Evolutionary conservation across 2,329 filamentous ascomycete species (phyloP), one percentile per base, ranked within the genome.

Genomic region (Hymenoscyphus salicellus): DNA sequence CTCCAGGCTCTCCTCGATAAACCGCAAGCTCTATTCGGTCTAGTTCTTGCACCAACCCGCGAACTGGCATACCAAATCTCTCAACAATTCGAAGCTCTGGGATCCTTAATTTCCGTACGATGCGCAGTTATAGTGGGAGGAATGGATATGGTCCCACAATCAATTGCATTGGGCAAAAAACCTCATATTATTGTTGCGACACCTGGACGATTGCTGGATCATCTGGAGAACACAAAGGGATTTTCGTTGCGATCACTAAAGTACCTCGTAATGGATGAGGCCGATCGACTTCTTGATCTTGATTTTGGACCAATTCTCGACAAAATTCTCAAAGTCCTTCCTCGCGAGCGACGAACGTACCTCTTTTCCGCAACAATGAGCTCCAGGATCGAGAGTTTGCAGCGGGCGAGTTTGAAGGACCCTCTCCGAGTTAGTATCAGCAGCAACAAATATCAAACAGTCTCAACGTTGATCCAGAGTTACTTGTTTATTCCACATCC

Each of bases 351-450:
- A 46, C 85, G 88, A 49, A 98, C 95, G 0, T 95, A 89, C 74
- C 88, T 99, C 52, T 98, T 97, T 82, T 95, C 90, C 3, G 94
- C 95, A 1, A 99, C 95, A 14, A 94, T 98, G 84, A 93, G 88
- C 72, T 93, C 89, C 66, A 97, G 97, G 77, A 90, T 99, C 65
- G 95, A 98, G 78, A 92, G 89, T 61, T 81, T 99, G 57, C 95
- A 98, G 76, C 87, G 95, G 61, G 95, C 95, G 23, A 93, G 91
- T 66, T 82, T 99, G 62, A 88, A 87, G 55, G 93, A 96, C 72
- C 94, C 94, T 0, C 82, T 96, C 6, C 86, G 91, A 33, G 89
- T 98, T 64, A 91, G 88, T 75, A 89, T 97, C 73, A 92, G 88
- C 66, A 86, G 85, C 63, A 92, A 85, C 77, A 93, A 92, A 75